These are phyloP conservation scores for Stachybotrys chlorohalonatus DNA, from an alignment of 2,329 filamentous ascomycete species.

Conservation along the genomic window DNA sequence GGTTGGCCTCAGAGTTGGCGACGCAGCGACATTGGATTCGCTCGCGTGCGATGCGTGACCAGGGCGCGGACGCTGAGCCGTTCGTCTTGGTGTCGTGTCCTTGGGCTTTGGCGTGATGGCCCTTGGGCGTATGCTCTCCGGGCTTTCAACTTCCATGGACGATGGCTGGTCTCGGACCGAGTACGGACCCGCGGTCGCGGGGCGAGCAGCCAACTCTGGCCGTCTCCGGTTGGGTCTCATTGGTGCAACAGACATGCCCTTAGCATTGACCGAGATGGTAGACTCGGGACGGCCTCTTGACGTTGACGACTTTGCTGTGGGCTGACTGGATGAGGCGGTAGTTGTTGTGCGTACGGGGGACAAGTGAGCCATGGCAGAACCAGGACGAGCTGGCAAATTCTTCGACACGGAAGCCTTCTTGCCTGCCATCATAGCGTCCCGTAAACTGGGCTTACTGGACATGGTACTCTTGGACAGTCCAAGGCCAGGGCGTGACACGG, in stretches of 20 bases:
- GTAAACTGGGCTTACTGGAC: constrained; percentile 56
- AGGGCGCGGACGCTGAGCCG: constrained; percentile 33
- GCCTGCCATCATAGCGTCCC: constrained; percentile 77
- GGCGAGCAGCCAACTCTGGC: constrained; percentile 48
- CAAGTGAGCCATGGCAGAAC: constrained; percentile 55
- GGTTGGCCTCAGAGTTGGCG: constrained; percentile 27
- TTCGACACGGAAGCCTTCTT: constrained; percentile 51
- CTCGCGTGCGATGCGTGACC: constrained; percentile 40
- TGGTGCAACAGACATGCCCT: constrained; percentile 54
- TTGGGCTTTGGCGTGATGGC: constrained; percentile 39
- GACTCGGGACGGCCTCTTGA: constrained; percentile 32
- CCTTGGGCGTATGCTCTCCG: constrained; percentile 37
- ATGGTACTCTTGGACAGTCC: constrained; percentile 56
- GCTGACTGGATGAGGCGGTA: constrained; percentile 24
- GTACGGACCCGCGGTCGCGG: constrained; percentile 57
- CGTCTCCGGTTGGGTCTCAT: constrained; percentile 51
- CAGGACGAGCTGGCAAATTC: constrained; percentile 47
- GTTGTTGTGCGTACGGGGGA: constrained; percentile 38
- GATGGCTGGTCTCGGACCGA: constrained; percentile 45
- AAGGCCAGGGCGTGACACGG: constrained; percentile 42
- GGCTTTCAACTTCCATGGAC: constrained; percentile 28
- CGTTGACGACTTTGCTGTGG: constrained; percentile 20
- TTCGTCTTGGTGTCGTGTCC: constrained; percentile 43
- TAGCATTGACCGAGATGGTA: constrained; percentile 36
- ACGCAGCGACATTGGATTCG: constrained; percentile 36